Conservation (phyloP, 331 rosid genomes). For the Malus hybrid region DNA sequence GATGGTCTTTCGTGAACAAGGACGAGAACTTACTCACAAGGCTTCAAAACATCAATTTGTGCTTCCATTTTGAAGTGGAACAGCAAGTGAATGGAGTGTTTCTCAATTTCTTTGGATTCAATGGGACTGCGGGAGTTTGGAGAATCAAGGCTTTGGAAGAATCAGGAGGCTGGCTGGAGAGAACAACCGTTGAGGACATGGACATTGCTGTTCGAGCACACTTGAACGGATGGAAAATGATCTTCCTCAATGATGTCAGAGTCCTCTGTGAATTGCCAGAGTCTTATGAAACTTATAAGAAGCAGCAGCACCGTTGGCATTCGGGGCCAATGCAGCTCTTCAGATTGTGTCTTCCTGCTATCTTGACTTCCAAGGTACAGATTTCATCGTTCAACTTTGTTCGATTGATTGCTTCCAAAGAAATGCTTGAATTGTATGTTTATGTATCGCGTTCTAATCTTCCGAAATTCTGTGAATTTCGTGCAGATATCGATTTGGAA, state of each 20-base stretch:
- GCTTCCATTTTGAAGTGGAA: slow-evolving; percentile 99
- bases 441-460: not conserved
- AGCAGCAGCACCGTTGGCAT: slow-evolving; percentile 99
- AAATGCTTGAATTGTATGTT: not conserved
- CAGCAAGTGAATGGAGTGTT: slow-evolving; percentile 95
- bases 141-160: slow-evolving; percentile 89
- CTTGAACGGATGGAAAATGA: slow-evolving; percentile 88
- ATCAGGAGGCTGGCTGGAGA: slow-evolving; percentile 96
- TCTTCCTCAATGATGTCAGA: slow-evolving; percentile 88
- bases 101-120: slow-evolving; percentile 92
- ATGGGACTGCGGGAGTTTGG: slow-evolving; percentile 99
- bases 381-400: not conserved
- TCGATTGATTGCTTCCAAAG: not conserved
- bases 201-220: slow-evolving; percentile 97
- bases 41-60: slow-evolving; percentile 88
- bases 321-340: slow-evolving; percentile 99
- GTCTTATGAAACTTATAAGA: slow-evolving; percentile 94
- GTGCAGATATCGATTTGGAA: slow-evolving; percentile 82
- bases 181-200: slow-evolving; percentile 99
- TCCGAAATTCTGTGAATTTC: not conserved
- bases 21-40: slow-evolving; percentile 91
- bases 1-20: slow-evolving; percentile 93
- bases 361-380: slow-evolving; percentile 72
- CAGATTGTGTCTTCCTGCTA: slow-evolving; percentile 78
- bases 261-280: slow-evolving; percentile 92